Conservation (phyloP, 179 eudicot genomes). For the Carnegiea gigantea region DNA sequence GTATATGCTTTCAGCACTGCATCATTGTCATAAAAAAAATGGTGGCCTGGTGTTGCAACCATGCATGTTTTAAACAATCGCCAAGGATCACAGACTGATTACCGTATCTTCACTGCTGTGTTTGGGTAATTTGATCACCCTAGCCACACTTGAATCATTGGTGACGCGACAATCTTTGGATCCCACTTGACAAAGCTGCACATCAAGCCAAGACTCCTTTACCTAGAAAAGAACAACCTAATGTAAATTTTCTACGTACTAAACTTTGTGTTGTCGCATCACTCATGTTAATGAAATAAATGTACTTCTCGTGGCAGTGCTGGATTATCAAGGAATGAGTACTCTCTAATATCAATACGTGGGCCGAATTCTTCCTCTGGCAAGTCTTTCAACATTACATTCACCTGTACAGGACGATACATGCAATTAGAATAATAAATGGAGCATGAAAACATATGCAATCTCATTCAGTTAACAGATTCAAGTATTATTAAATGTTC, state of each 20-base stretch:
- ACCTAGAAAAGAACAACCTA: slow-evolving; percentile 47
- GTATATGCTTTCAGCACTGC: background rate
- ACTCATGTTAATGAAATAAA: background rate
- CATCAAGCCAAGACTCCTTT: slow-evolving; percentile 94
- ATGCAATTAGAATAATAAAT: slow-evolving; percentile 8
- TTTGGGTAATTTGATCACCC: slow-evolving; percentile 69
- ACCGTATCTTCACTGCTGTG: slow-evolving; percentile 87
- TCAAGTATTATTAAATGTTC: background rate
- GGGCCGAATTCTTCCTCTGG: slow-evolving; percentile 78
- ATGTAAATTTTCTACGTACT: background rate
- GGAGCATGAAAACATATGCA: background rate
- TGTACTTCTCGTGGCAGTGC: slow-evolving; percentile 63
- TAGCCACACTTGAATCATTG: slow-evolving; percentile 42
- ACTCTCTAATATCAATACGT: slow-evolving; percentile 69
- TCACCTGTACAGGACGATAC: slow-evolving; percentile 48
- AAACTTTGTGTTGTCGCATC: background rate
- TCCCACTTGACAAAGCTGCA: slow-evolving; percentile 89
- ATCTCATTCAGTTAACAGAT: background rate
- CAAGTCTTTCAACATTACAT: slow-evolving; percentile 65
- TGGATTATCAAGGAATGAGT: slow-evolving; percentile 83
- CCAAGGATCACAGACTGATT: slow-evolving; percentile 16
- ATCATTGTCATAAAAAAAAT: background rate
- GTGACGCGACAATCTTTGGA: slow-evolving; percentile 55
- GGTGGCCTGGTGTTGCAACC: no score
- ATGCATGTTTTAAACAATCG: background rate